These are phyloP conservation scores for Tolypocladium pustulatum DNA, from an alignment of 2,329 filamentous ascomycete species.

Conservation along the genomic window DNA sequence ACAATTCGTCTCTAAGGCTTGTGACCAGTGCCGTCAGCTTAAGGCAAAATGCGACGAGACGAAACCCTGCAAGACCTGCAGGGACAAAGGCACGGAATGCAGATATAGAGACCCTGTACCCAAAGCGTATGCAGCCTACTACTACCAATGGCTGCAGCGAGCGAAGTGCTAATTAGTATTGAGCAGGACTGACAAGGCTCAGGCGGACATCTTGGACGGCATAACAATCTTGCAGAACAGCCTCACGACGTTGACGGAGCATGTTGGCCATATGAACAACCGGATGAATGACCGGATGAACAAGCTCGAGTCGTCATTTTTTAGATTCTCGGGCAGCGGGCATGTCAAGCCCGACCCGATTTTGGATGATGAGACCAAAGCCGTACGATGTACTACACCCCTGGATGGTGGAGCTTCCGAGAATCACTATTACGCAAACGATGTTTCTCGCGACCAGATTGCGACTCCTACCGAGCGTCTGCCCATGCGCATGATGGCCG, in stretches of 20 bases:
- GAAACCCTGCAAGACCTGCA: slow-evolving; percentile 75
- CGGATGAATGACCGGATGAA: slow-evolving; percentile 24
- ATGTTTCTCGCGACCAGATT: slow-evolving; percentile 15
- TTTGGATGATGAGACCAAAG: slow-evolving; percentile 19
- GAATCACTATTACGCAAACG: slow-evolving; percentile 9
- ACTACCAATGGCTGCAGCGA: not conserved
- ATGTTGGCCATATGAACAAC: slow-evolving; percentile 27
- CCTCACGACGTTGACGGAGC: slow-evolving; percentile 23
- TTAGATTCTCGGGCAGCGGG: slow-evolving; percentile 8
- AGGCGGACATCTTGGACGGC: slow-evolving; percentile 49
- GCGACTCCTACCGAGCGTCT: slow-evolving; percentile 11
- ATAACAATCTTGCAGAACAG: slow-evolving; percentile 30
- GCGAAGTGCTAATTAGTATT: slow-evolving; percentile 1
- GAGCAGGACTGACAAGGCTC: slow-evolving; percentile 46
- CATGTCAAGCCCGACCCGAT: slow-evolving; percentile 16
- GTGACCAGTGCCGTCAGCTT: slow-evolving; percentile 75
- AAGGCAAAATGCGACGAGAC: slow-evolving; percentile 91
- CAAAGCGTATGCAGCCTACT: slow-evolving; percentile 55
- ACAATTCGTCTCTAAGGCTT: slow-evolving; percentile 49
- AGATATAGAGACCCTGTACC: slow-evolving; percentile 85
- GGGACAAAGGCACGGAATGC: slow-evolving; percentile 74
- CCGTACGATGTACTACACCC: slow-evolving; percentile 10
- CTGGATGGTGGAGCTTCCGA: slow-evolving; percentile 3
- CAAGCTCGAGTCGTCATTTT: slow-evolving; percentile 21
- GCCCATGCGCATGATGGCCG: slow-evolving; percentile 21